Evolutionary conservation across 805 yeast species (phyloP).

Genomic region (Komagataella kurtzmanii): DNA sequence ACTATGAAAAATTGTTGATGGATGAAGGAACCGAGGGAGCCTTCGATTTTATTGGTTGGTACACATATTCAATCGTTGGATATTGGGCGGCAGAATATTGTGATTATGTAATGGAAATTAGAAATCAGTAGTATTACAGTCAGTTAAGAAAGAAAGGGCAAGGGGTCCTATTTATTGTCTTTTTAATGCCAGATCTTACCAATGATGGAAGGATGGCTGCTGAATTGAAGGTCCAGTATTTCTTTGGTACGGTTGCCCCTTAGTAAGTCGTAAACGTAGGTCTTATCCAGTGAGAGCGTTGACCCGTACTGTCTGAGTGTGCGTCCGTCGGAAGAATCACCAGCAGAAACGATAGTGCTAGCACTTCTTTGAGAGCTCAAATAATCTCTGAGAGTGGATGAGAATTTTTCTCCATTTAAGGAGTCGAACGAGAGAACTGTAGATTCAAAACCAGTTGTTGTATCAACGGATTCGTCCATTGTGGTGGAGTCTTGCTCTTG

Average conservation of each 20-base stretch:
- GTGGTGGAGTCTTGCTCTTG: background rate
- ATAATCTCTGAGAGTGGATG: background rate
- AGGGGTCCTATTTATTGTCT: background rate
- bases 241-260: background rate
- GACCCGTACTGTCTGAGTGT: background rate
- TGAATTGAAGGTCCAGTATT: background rate
- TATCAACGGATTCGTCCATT: background rate
- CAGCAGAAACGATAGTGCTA: background rate
- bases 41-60: background rate
- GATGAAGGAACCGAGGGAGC: background rate
- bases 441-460: background rate
- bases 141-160: too few relatives aligned
- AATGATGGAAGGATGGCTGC: background rate
- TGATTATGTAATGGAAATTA: background rate
- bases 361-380: background rate
- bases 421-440: background rate
- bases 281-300: background rate
- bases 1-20: background rate
- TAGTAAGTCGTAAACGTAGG: background rate
- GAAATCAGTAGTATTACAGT: background rate
- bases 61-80: background rate
- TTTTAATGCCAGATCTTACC: background rate
- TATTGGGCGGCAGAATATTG: background rate
- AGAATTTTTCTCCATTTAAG: background rate
- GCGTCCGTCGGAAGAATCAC: background rate